A percentile compares a stretch with the other conserved stretches of the same genome.
These are phyloP conservation scores for Tripterygium wilfordii DNA, from an alignment of 177 flowering plant species.

Conservation along the genomic window DNA sequence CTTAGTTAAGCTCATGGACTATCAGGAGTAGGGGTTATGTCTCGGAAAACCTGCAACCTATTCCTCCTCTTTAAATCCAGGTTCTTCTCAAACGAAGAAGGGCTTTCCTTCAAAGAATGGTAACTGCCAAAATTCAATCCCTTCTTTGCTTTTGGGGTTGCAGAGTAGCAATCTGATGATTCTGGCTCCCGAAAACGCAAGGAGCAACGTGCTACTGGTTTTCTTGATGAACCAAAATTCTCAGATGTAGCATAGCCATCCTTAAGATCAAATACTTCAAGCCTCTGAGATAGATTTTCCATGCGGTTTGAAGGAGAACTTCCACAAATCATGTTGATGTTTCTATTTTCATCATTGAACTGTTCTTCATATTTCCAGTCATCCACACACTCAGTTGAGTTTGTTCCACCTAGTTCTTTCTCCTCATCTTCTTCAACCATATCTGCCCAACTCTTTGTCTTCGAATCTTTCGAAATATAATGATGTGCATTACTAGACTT, in stretches of 20 bases:
- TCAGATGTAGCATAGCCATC: constrained; percentile 13
- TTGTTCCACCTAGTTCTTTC: constrained; percentile 15
- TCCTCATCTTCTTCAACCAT: constrained; percentile 79
- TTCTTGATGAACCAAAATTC: constrained; percentile 9
- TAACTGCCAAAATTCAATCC: too few species aligned
- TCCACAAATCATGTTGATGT: constrained; percentile 25
- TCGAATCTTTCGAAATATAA: too few species aligned
- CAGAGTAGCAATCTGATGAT: too few species aligned
- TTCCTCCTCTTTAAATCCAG: constrained; percentile 23
- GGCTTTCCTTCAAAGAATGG: too few species aligned
- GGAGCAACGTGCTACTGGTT: constrained; percentile 23
- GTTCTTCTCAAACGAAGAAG: constrained; percentile 20
- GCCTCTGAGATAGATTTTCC: constrained; percentile 14
- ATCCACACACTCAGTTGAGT: constrained; percentile 1
- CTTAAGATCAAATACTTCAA: constrained; percentile 20
- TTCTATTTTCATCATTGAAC: constrained; percentile 35
- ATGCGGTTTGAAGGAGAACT: too few species aligned
- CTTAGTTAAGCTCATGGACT: constrained; percentile 24
- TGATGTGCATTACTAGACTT: too few species aligned
- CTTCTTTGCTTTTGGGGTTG: too few species aligned
- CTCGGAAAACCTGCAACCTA: constrained; percentile 52
- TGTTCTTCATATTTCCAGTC: constrained; percentile 10
- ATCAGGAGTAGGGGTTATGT: constrained; percentile 36
- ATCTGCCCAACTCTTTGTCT: constrained; percentile 90
- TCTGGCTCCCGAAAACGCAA: constrained; percentile 14